Base-by-base conservation (phyloP, 148 eudicot genomes). In the Beta vulgaris region DNA sequence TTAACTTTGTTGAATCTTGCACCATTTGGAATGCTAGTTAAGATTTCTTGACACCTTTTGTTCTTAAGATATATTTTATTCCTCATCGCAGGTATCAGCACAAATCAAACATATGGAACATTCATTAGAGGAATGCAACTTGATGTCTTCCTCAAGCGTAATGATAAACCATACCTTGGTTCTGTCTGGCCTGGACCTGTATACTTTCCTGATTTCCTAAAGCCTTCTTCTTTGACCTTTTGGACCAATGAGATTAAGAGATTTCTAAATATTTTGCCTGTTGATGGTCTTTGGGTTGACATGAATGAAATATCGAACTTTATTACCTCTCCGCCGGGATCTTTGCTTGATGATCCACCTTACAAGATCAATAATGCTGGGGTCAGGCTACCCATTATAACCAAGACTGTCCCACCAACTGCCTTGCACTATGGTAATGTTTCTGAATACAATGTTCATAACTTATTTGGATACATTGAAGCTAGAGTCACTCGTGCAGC, bases 211-310 rank as follows among this genome's bases (percentile, higher is more conserved):
- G 98, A 94, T 84, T 91, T 94, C 42, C 67, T 88, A 43, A 83
- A 90, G 69, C 93, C 98, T 0, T 43, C 59, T 10, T 61, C 84
- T n/a, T 75, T 39, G 69, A 71, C 40, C 51, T 94, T 71, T 48
- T 94, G 98, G 98, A 79, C 73, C 3, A 76, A 87, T 42, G 98
- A 91, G 73, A 85, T 94, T 44, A 80, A 54, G 11, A 78, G 76
- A 42, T 94, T 94, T 66, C 74, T 70, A 7, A 72, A 81, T 18
- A 73, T 86, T 69, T 64, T 94, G 46, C 91, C 90, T 13, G 68
- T 91, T 43, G 97, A 94, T 63, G 98, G 98, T 46, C 78, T 94
- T 18, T 94, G 98, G 98, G 76, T 92, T 29, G 98, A 94, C 87
- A 94, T 94, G 98, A 94, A 94, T 34, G 98, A 94, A 74, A 26